Conservation (phyloP, 2,329 filamentous ascomycete species). For the Harringtonia lauricola region DNA sequence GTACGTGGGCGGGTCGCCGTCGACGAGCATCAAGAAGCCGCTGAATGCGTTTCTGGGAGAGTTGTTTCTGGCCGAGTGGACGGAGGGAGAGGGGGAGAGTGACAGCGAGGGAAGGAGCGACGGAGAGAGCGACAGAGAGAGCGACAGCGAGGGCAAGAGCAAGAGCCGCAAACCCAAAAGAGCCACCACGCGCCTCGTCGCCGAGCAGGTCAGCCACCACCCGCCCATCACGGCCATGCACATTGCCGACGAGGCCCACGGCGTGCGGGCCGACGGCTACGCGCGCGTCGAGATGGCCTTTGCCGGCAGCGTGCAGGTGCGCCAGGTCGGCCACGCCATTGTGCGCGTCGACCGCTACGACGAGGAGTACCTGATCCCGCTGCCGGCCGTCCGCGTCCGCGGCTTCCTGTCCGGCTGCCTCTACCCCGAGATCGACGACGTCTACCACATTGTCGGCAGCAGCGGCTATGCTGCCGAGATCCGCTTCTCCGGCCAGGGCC, state of each 20-base stretch:
- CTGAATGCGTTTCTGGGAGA: conserved; percentile 42
- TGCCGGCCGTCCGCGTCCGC: conserved; percentile 35
- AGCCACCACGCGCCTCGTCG: conserved; percentile 21
- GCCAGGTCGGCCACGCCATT: conserved; percentile 37
- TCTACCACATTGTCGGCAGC: conserved; percentile 33
- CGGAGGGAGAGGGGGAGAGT: background rate
- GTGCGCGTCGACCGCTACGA: conserved; percentile 35
- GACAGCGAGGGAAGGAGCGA: background rate
- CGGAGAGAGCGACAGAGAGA: conserved; percentile 15
- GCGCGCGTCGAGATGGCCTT: conserved; percentile 42
- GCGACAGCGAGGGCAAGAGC: background rate
- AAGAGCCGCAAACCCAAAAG: conserved; percentile 1
- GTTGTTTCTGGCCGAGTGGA: conserved; percentile 32
- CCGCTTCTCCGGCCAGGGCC: conserved; percentile 32
- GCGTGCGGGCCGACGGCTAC: conserved; percentile 37
- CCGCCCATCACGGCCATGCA: conserved; percentile 43
- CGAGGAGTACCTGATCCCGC: conserved; percentile 37
- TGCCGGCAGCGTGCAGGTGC: conserved; percentile 35
- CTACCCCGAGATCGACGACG: conserved; percentile 36
- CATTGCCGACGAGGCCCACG: conserved; percentile 27
- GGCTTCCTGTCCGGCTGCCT: conserved; percentile 34
- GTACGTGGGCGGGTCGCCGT: conserved; percentile 33
- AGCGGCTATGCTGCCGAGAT: conserved; percentile 34
- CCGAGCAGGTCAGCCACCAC: conserved; percentile 42
- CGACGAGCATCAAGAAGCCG: conserved; percentile 39